Evolutionary conservation across 1,284 basidiomycete species (phyloP), one percentile per base, ranked within the genome.

Genomic region (Pulveroboletus sp.): DNA sequence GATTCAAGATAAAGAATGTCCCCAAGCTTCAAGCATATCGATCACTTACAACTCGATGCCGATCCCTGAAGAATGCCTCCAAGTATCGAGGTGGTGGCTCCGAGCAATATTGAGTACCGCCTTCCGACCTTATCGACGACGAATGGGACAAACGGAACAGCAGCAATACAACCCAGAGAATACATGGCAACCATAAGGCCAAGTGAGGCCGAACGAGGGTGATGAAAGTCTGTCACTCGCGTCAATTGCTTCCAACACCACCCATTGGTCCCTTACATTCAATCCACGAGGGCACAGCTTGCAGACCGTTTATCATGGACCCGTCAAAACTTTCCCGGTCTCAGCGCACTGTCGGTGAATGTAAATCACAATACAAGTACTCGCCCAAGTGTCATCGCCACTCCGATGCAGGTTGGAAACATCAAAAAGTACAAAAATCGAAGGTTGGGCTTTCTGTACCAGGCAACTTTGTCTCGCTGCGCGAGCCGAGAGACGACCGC

Each of bases 381-480:
- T 56, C 55, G 81, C 81, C 83, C 83, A 63, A 78, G 80, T 2
- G 82, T 84, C 81, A 84, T 82, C 64, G 84, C 82, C 18, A 83
- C 82, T 29, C 82, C 83, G 29, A 85, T 78, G 64, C 81, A 83
- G 43, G 82, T 82, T 25, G 82, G 83, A 59, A 82, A 71, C 65
- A 84, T 74, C 51, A 83, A 54, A 22, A 84, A 50, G 66, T 84
- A 85, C 69, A 59, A 35, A 9, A 58, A 4, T 26, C 57, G 49
- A 31, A 58, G 57, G 49, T 58, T 58, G 5, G 35, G 80, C 60
- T 84, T 84, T 59, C 66, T 65, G 65, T 84, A 85, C 83, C 83
- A 84, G 47, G 82, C 79, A 6, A 73, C 74, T 42, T 68, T 75
- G 65, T 85, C 29, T 31, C 29, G 29, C 29, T 31, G 29, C 29